Evolutionary conservation across 75 land plant genomes (phyloP).

Genomic region (Pinus albicaulis): DNA sequence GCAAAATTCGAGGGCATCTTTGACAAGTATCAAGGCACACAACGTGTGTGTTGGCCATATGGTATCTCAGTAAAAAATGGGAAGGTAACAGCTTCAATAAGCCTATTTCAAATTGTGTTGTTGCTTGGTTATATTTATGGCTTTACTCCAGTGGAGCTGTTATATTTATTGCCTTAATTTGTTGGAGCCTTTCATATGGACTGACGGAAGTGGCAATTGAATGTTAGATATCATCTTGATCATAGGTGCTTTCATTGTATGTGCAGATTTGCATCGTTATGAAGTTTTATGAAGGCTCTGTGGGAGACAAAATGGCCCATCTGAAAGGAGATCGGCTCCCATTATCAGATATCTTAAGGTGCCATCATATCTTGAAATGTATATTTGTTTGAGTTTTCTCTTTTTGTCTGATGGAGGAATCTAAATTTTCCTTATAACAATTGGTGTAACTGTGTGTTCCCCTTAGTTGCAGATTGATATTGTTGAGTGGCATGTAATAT

Average conservation of each 20-base stretch:
- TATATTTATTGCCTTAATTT: background rate
- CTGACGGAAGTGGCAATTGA: background rate
- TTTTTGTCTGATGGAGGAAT: background rate
- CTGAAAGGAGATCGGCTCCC: constrained; percentile 70
- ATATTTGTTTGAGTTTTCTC: background rate
- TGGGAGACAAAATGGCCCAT: constrained; percentile 87
- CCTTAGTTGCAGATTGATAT: background rate
- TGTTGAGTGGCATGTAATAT: background rate
- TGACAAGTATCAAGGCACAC: constrained; percentile 40
- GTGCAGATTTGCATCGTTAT: constrained; percentile 80
- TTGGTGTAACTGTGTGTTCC: background rate
- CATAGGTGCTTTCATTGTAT: background rate
- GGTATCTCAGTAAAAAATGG: constrained; percentile 77
- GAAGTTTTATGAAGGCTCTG: constrained; percentile 91
- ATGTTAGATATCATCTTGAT: background rate
- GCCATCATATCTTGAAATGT: constrained; percentile 1
- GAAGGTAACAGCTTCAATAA: constrained; percentile 43
- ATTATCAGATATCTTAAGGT: constrained; percentile 82
- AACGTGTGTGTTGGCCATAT: constrained; percentile 63
- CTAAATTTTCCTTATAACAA: background rate
- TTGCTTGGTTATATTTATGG: background rate
- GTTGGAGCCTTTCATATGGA: background rate
- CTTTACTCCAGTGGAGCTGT: background rate
- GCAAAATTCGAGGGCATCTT: constrained; percentile 56
- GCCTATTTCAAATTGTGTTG: background rate